Conservation (phyloP, 768 basidiomycete genomes). For the Boletus vermiculosoides region DNA sequence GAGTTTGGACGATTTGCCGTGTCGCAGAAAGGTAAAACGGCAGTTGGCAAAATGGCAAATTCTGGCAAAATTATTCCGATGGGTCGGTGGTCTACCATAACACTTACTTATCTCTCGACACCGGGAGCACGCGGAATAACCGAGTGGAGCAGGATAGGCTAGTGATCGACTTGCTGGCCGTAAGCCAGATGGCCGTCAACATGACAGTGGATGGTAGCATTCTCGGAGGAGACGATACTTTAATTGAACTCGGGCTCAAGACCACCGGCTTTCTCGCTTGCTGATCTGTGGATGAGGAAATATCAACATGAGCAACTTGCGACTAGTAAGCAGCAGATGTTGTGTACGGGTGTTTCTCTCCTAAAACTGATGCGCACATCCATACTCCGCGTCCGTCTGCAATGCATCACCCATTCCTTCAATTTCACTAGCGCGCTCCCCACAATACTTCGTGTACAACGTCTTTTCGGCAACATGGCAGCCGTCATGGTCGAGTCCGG, state of each 20-base stretch:
- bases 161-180: no score
- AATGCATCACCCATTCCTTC: slow-evolving; percentile 4
- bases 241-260: not conserved
- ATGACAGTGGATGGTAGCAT: not conserved
- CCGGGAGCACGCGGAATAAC: not conserved
- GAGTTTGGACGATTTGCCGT: not conserved
- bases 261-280: not conserved
- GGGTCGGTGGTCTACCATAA: no score
- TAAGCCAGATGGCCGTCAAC: not conserved
- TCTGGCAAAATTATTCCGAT: no score
- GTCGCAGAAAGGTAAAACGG: not conserved
- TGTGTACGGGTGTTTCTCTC: slow-evolving; percentile 9
- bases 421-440: not conserved
- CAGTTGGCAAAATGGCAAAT: no score
- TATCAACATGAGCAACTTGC: no score
- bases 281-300: no score
- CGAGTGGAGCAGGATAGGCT: not conserved
- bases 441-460: not conserved
- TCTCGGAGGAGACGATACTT: not conserved
- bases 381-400: not conserved
- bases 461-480: slow-evolving; percentile 6
- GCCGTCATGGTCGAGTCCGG: not conserved
- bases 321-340: not conserved
- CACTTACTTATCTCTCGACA: not conserved
- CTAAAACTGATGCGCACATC: not conserved